A percentile compares a stretch with the other conserved stretches of the same genome.
Evolutionary conservation across 345 rosid species (phyloP).

Genomic region (Combretum micranthum): DNA sequence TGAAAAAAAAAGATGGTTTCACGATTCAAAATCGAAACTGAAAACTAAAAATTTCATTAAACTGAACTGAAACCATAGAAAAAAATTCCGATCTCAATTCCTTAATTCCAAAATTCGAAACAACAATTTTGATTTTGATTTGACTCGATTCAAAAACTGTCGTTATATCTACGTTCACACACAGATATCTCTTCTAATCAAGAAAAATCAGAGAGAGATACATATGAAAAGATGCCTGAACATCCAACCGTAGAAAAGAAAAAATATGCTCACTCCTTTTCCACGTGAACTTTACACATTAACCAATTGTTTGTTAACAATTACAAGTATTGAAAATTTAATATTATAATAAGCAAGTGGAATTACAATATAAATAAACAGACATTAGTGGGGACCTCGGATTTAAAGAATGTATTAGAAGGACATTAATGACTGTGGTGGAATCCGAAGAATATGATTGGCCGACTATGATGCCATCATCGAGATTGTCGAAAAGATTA

Average conservation of each 20-base stretch:
- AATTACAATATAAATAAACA: not conserved
- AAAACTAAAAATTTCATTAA: too few species aligned
- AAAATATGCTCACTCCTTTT: not conserved
- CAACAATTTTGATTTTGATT: too few species aligned
- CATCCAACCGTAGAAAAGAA: not conserved
- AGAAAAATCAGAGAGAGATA: too few species aligned
- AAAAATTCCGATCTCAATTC: too few species aligned
- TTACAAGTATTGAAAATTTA: not conserved
- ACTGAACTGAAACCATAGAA: too few species aligned
- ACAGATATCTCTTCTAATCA: too few species aligned
- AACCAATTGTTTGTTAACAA: conserved; percentile 5
- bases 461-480: conserved; percentile 10
- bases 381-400: conserved; percentile 8
- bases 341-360: not conserved
- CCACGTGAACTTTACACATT: not conserved
- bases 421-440: conserved; percentile 2
- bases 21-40: too few species aligned
- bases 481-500: conserved; percentile 10
- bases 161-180: too few species aligned
- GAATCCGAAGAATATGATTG: conserved; percentile 13
- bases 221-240: too few species aligned
- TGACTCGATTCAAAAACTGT: too few species aligned
- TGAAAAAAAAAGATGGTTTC: too few species aligned
- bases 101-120: too few species aligned
- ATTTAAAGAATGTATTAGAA: not conserved